These are phyloP conservation scores for Penicillium riverlandense DNA, from an alignment of 495 filamentous ascomycete genomes.

Conservation along the genomic window DNA sequence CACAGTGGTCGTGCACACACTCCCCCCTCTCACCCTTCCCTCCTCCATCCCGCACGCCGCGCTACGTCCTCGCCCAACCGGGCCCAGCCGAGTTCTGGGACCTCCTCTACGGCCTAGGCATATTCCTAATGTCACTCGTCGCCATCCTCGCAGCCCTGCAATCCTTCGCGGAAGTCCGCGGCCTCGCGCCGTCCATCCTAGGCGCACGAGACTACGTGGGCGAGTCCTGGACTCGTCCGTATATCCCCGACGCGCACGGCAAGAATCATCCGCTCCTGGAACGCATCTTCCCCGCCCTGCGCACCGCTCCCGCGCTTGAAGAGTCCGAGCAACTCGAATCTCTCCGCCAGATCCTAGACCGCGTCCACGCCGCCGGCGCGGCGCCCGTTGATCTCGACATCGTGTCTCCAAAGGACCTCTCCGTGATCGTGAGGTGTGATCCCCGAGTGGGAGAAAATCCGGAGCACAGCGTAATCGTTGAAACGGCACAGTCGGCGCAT, in stretches of 20 bases:
- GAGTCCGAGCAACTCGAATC: constrained; percentile 2
- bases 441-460: constrained; percentile 1
- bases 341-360: constrained; percentile 17
- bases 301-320: too few species aligned
- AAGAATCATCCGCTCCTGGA: too few species aligned
- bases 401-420: constrained; percentile 5
- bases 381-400: constrained; percentile 17
- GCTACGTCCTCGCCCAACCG: constrained; percentile 63
- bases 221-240: too few species aligned
- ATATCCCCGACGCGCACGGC: too few species aligned
- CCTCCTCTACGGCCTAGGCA: constrained; percentile 36
- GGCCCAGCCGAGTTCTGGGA: constrained; percentile 41
- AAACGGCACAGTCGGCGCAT: constrained; percentile 9
- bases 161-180: constrained; percentile 59
- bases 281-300: too few species aligned
- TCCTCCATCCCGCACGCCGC: constrained; percentile 39
- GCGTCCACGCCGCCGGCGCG: constrained; percentile 17
- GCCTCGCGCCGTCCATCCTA: constrained; percentile 49
- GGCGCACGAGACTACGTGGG: constrained; percentile 33
- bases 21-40: constrained; percentile 59
- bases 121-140: constrained; percentile 45
- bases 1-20: constrained; percentile 75
- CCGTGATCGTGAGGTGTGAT: constrained; percentile 19
- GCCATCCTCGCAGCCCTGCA: constrained; percentile 58
- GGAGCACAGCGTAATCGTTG: constrained; percentile 16